A percentile compares a stretch with the other conserved stretches of the same genome.
phyloP scores from a whole-genome alignment of 169 alveolate species.

The Babesia microti region DNA sequence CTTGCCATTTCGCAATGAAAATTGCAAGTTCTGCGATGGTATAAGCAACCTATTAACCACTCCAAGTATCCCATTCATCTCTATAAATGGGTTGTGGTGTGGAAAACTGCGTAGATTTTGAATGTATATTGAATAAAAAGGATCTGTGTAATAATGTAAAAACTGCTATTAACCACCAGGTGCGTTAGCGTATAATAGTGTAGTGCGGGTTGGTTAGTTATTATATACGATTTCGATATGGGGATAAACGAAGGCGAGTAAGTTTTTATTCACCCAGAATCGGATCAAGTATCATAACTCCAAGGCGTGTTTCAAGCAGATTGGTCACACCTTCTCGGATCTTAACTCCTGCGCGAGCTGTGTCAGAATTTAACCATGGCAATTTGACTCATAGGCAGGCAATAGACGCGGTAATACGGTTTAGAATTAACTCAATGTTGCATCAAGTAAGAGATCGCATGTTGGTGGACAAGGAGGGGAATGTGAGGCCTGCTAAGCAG shows the following conservation, averaged over 20 bases:
- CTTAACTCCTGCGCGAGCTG: constrained; percentile 29
- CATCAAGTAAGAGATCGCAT: constrained; percentile 25
- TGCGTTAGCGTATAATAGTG: no score
- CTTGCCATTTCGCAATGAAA: constrained; percentile 12
- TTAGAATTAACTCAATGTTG: constrained; percentile 31
- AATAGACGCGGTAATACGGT: constrained; percentile 25
- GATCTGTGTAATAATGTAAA: no score
- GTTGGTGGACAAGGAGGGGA: constrained; percentile 45
- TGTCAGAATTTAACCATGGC: constrained; percentile 24
- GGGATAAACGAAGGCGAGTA: no score
- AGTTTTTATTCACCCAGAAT: no score
- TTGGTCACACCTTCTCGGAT: constrained; percentile 25
- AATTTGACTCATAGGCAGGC: constrained; percentile 31
- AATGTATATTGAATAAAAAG: not conserved
- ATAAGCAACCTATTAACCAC: not conserved
- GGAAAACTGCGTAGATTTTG: not conserved
- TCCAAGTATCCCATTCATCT: not conserved
- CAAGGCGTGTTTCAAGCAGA: no score
- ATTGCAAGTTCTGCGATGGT: constrained; percentile 1
- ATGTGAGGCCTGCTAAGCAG: constrained; percentile 23
- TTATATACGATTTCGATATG: no score
- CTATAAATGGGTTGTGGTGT: not conserved
- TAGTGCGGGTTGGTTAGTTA: no score
- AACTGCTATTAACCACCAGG: no score
- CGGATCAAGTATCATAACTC: no score